Percentiles rank a stretch among this genome's conserved stretches.
Evolutionary conservation across 768 basidiomycete species (phyloP).

Genomic region (Russula virescens): DNA sequence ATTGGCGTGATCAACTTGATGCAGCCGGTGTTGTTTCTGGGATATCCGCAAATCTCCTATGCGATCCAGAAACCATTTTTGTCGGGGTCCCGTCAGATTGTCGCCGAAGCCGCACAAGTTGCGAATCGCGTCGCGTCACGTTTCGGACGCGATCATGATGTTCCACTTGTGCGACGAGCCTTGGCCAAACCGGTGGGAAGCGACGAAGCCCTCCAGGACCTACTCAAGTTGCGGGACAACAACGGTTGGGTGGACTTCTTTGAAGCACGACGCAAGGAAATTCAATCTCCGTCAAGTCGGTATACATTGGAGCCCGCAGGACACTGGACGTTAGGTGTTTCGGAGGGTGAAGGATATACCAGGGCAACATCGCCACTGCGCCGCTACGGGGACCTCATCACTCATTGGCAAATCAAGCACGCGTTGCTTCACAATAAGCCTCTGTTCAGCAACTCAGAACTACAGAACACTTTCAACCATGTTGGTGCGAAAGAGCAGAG

Average conservation of each 20-base stretch:
- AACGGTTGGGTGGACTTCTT: slow-evolving; percentile 41
- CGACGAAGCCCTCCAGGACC: slow-evolving; percentile 35
- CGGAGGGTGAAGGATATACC: slow-evolving; percentile 70
- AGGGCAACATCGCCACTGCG: slow-evolving; percentile 85
- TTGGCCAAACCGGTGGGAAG: slow-evolving; percentile 31
- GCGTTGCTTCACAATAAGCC: slow-evolving; percentile 45
- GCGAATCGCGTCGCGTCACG: slow-evolving; percentile 71
- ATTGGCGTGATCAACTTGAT: slow-evolving; percentile 4
- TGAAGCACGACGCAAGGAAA: slow-evolving; percentile 31
- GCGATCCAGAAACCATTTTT: slow-evolving; percentile 33
- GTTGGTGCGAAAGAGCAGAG: slow-evolving; percentile 36
- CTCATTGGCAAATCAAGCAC: slow-evolving; percentile 93
- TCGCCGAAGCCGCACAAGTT: slow-evolving; percentile 79
- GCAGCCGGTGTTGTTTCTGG: slow-evolving; percentile 32
- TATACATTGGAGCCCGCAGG: slow-evolving; percentile 50
- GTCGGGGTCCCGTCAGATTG: slow-evolving; percentile 46
- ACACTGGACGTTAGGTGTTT: slow-evolving; percentile 69
- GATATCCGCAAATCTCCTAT: slow-evolving; percentile 50
- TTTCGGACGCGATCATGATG: slow-evolving; percentile 52
- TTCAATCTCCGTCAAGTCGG: slow-evolving; percentile 34
- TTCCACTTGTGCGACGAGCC: slow-evolving; percentile 62
- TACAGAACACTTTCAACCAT: slow-evolving; percentile 40
- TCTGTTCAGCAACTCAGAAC: slow-evolving; percentile 42
- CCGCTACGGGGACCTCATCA: slow-evolving; percentile 72
- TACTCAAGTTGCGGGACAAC: slow-evolving; percentile 46